A percentile compares a stretch with the other conserved stretches of the same genome.
These are phyloP conservation scores for Drechslerella dactyloides DNA, from an alignment of 2,329 filamentous ascomycete genomes.

Conservation along the genomic window DNA sequence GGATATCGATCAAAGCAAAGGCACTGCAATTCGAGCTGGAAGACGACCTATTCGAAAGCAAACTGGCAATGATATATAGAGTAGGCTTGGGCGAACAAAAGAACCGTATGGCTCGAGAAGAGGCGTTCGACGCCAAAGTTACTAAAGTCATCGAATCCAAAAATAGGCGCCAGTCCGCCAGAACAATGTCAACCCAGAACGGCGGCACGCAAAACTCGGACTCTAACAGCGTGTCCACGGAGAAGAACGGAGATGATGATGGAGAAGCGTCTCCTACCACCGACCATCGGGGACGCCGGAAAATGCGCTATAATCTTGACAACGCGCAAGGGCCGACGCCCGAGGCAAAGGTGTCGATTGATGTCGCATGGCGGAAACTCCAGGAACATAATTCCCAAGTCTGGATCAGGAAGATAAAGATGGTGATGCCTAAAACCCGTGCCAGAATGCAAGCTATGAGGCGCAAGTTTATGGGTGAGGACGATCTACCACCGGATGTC, in stretches of 20 bases:
- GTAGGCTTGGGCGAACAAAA: constrained; percentile 86
- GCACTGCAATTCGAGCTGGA: constrained; percentile 90
- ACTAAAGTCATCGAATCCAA: constrained; percentile 81
- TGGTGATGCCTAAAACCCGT: constrained; percentile 62
- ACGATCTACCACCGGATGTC: constrained; percentile 79
- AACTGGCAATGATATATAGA: constrained; percentile 90
- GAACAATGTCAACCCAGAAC: constrained; percentile 39
- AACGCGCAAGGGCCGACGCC: constrained; percentile 74
- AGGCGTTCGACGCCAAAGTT: constrained; percentile 84
- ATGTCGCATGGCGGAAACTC: constrained; percentile 77
- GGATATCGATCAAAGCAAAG: constrained; percentile 79
- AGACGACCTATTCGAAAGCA: constrained; percentile 97
- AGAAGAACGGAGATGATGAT: constrained; percentile 20
- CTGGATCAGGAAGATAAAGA: constrained; percentile 82
- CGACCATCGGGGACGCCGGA: constrained; percentile 52
- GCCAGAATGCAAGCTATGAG: constrained; percentile 79
- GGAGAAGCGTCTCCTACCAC: constrained; percentile 28
- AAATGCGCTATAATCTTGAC: constrained; percentile 77
- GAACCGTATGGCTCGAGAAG: constrained; percentile 85
- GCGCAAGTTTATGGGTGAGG: constrained; percentile 78
- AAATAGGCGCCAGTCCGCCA: constrained; percentile 59
- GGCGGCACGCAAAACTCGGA: constrained; percentile 36
- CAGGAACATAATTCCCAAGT: constrained; percentile 82
- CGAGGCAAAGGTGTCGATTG: constrained; percentile 72
- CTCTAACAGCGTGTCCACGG: constrained; percentile 23